These are phyloP conservation scores for Centaurea solstitialis DNA, from an alignment of 129 eudicot species.

Conservation along the genomic window DNA sequence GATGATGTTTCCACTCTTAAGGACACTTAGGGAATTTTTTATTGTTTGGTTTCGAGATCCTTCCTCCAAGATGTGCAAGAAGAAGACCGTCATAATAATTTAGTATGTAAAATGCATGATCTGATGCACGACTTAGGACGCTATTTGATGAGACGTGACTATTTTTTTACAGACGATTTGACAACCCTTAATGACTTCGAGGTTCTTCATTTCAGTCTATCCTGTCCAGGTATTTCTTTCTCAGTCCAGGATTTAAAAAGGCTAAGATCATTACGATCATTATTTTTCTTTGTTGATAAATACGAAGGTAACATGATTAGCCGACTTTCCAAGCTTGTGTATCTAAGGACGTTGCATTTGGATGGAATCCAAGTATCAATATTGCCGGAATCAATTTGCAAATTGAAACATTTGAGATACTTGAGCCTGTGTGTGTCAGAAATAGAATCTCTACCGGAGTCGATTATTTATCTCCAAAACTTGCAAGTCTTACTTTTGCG, in stretches of 20 bases:
- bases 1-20: too few species aligned
- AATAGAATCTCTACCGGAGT: conserved; percentile 37
- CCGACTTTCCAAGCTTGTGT: neutral
- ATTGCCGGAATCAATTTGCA: conserved; percentile 14
- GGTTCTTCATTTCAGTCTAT: too few species aligned
- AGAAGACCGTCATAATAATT: neutral
- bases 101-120: too few species aligned
- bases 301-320: neutral
- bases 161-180: too few species aligned
- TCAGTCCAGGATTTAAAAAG: too few species aligned
- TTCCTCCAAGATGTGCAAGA: conserved; percentile 24
- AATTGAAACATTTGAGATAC: conserved; percentile 23
- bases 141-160: too few species aligned
- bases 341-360: conserved; percentile 13
- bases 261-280: conserved; percentile 1
- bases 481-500: conserved; percentile 32
- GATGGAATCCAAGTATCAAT: neutral
- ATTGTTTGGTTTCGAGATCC: conserved; percentile 22
- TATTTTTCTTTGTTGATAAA: neutral
- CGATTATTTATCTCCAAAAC: conserved; percentile 34
- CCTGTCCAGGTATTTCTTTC: too few species aligned
- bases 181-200: too few species aligned
- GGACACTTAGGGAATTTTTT: too few species aligned
- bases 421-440: conserved; percentile 24
- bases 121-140: too few species aligned